phyloP scores from a whole-genome alignment of 2,329 filamentous ascomycete species.

The Venturia nashicola region DNA sequence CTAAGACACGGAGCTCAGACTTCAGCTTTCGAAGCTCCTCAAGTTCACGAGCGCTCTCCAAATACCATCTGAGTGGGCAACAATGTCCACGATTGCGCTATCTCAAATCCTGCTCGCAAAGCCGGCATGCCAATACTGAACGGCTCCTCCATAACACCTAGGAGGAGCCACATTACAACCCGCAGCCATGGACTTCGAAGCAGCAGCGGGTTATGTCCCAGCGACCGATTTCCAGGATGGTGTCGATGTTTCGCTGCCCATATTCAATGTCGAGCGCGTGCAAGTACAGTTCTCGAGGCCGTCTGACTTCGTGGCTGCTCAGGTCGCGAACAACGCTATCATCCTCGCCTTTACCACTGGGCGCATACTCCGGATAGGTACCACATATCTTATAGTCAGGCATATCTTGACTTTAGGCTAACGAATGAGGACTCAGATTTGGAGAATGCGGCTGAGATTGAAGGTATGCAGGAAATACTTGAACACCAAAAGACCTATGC shows the following conservation, averaged over 20 bases:
- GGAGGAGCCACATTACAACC: background rate
- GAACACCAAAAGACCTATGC: background rate
- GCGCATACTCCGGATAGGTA: conserved; percentile 69
- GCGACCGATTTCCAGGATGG: conserved; percentile 49
- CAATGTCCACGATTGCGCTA: background rate
- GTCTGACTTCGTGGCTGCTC: conserved; percentile 89
- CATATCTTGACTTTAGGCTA: conserved; percentile 55
- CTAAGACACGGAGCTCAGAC: background rate
- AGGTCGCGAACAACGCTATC: conserved; percentile 95
- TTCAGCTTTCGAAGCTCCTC: background rate
- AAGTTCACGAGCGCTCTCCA: background rate
- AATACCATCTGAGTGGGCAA: background rate
- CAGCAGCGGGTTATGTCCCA: conserved; percentile 59
- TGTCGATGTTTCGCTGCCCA: conserved; percentile 56
- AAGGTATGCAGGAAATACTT: conserved; percentile 36
- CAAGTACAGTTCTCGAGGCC: conserved; percentile 90
- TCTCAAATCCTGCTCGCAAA: background rate
- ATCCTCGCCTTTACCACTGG: conserved; percentile 85
- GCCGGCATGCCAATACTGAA: background rate
- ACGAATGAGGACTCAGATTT: conserved; percentile 43
- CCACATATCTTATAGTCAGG: background rate
- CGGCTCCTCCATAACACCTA: background rate
- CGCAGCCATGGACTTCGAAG: conserved; percentile 13
- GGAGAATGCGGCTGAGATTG: conserved; percentile 10
- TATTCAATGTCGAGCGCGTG: conserved; percentile 89